Evolutionary conservation across 1,139 yeast genomes (phyloP).

Genomic region (Yamadazyma triangularis): DNA sequence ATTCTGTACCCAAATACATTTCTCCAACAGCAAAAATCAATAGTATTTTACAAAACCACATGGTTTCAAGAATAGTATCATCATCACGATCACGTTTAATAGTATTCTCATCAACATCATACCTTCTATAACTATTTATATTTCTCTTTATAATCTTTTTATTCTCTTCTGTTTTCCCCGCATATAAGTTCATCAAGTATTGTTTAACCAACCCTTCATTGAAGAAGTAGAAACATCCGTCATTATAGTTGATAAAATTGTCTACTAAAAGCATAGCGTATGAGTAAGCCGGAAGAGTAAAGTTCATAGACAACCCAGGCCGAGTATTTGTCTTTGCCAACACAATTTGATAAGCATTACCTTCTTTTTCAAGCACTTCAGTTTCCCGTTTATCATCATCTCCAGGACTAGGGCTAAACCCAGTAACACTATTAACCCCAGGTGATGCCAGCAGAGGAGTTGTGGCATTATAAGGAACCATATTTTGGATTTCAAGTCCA

Average conservation of each 20-base stretch:
- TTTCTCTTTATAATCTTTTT: conserved; percentile 37
- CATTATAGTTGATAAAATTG: conserved; percentile 73
- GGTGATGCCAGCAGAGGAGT: background rate
- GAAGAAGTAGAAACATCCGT: conserved; percentile 83
- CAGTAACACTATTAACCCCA: conserved; percentile 3
- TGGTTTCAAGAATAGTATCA: conserved; percentile 65
- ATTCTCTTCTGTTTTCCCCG: conserved; percentile 40
- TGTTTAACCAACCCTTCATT: conserved; percentile 75
- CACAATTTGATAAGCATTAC: conserved; percentile 68
- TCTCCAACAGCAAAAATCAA: conserved; percentile 81
- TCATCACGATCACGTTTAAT: conserved; percentile 43
- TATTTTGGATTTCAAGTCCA: conserved; percentile 69
- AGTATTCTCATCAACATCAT: conserved; percentile 39
- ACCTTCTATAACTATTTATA: conserved; percentile 12
- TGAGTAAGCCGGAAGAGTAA: conserved; percentile 71
- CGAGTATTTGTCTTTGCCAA: conserved; percentile 63
- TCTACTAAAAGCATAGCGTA: conserved; percentile 73
- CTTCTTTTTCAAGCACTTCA: conserved; percentile 60
- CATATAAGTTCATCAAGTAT: conserved; percentile 56
- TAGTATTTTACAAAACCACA: conserved; percentile 76
- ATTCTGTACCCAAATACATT: conserved; percentile 74
- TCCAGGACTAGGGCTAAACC: conserved; percentile 14
- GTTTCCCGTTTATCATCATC: conserved; percentile 23
- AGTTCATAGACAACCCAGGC: conserved; percentile 63
- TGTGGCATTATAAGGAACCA: conserved; percentile 33